Base-by-base conservation (phyloP, 2,329 filamentous ascomycete genomes). In the Stachybotrys chartarum region DNA sequence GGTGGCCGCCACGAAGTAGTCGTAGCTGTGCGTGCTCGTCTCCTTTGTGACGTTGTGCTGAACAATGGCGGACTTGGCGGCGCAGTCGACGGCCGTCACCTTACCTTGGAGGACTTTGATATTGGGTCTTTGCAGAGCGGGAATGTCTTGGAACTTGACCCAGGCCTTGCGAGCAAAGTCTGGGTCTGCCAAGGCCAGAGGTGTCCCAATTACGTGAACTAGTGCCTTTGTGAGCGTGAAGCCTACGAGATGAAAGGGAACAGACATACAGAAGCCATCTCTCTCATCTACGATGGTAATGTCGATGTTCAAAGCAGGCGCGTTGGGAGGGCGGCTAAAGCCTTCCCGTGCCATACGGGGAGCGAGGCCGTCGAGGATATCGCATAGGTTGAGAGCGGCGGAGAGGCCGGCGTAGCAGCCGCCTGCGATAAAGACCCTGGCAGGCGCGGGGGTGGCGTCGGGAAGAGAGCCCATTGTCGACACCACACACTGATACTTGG, bases 151-250 rank as follows among this genome's bases (percentile, higher is more conserved):
- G 68, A 83, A 92, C 55, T 80, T 82, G 58, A 83, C 81, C 89
- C 90, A 94, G 56, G 83, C 81, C 61, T 86, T 85, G 52, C 79
- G 73, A 31, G 86, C 82, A 62, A 85, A 88, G 30, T 79, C 74
- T 12, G 78, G 75, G 8, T 82, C 82, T 16, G 85, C 82, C 52
- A 91, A 79, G 3, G 86, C 87, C 7, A 91, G 78, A 1, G 90
- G 90, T 0, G 86, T 84, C 52, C 88, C 88, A 63, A 93, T 91
- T 30, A 89, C 70, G 68, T 93, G 89, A 69, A 84, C 88, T 91
- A 57, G 17, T 18, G 24, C 24, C 3, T n/a, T 14, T 32, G 12
- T 11, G 6, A 45, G 45, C 16, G 45, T 47, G 11, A 47, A 17
- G 7, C 45, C 10, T n/a, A 12, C 16, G 7, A n/a, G 3, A 45